Evolutionary conservation across 768 basidiomycete genomes (phyloP).

Genomic region (Jaapia argillacea): DNA sequence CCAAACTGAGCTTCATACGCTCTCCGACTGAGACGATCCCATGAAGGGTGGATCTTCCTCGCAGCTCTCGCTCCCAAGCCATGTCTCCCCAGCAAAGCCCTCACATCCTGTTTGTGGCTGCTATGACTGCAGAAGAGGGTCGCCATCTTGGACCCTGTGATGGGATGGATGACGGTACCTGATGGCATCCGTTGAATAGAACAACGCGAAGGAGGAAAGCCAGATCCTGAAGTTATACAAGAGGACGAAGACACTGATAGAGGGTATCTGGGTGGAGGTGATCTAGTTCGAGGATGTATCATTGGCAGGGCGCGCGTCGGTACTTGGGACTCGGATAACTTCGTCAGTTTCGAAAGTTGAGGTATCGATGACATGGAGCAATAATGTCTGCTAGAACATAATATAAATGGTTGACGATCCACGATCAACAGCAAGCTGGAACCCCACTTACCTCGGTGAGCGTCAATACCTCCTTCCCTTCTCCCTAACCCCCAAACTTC

Average conservation of each 20-base stretch:
- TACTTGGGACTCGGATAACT: slow-evolving; percentile 49
- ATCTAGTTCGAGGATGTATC: slow-evolving; percentile 7
- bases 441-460: slow-evolving; percentile 70
- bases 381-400: slow-evolving; percentile 79
- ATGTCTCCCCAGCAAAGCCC: slow-evolving; percentile 41
- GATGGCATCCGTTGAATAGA: slow-evolving; percentile 41
- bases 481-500: slow-evolving; percentile 68
- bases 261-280: slow-evolving; percentile 6
- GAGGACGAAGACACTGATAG: slow-evolving; percentile 15
- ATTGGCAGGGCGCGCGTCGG: no score
- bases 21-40: no score
- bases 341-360: slow-evolving; percentile 76
- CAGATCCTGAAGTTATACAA: slow-evolving; percentile 35
- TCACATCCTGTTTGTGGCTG: slow-evolving; percentile 51
- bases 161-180: no score
- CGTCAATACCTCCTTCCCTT: slow-evolving; percentile 66
- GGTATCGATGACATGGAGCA: slow-evolving; percentile 81
- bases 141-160: no score
- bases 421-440: not conserved
- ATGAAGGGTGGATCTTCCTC: not conserved
- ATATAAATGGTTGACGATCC: not conserved
- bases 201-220: slow-evolving; percentile 47
- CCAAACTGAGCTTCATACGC: no score
- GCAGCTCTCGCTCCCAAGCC: slow-evolving; percentile 18
- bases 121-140: no score